Conservation (phyloP, 192 early-diverging fungal genomes). For the Neocallimastix lanati region DNA sequence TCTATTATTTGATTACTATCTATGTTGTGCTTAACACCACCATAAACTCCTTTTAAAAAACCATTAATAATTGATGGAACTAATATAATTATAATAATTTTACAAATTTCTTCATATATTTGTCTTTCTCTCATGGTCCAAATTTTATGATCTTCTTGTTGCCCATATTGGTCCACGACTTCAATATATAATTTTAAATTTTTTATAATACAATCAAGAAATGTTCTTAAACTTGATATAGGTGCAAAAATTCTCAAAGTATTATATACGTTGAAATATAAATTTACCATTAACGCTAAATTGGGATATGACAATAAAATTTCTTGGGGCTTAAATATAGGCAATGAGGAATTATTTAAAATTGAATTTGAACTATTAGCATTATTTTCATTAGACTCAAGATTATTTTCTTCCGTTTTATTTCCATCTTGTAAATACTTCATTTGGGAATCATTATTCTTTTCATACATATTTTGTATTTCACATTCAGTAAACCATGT, state of each 20-base stretch:
- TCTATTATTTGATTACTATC: background rate
- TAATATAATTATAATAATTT: background rate
- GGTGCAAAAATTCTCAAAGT: background rate
- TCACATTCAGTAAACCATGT: conserved; percentile 8
- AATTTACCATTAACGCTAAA: background rate
- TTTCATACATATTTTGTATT: background rate
- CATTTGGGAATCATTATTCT: background rate
- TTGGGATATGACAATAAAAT: background rate
- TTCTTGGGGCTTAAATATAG: background rate
- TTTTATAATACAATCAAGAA: background rate
- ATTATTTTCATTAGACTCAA: background rate
- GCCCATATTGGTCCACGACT: background rate
- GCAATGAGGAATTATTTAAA: background rate
- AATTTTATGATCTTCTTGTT: background rate
- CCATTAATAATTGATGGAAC: background rate
- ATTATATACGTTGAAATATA: background rate
- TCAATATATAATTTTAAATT: background rate
- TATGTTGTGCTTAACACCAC: background rate
- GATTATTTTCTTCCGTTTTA: background rate
- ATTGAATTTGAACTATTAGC: background rate
- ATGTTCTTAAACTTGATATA: background rate
- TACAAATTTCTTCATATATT: background rate
- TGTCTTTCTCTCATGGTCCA: background rate
- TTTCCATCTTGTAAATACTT: background rate
- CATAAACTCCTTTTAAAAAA: background rate